Percentiles rank a stretch among this genome's conserved stretches.
Evolutionary conservation across 768 basidiomycete genomes (phyloP).

Genomic region (Xerocomellus chrysenteron): DNA sequence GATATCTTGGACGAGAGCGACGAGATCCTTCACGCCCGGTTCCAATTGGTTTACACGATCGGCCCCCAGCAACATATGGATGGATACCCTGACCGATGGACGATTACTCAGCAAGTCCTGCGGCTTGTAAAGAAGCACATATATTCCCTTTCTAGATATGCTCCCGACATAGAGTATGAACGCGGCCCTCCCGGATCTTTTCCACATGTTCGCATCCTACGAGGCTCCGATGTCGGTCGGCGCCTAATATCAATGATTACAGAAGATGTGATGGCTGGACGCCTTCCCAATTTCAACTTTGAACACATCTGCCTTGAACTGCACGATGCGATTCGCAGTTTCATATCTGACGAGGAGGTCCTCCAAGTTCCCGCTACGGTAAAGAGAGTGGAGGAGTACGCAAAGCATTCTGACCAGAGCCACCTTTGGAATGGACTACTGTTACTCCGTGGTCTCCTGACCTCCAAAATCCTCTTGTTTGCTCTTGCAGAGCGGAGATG

Average conservation of each 20-base stretch:
- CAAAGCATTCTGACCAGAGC: background rate
- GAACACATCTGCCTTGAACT: background rate
- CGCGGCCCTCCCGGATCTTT: background rate
- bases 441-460: conserved; percentile 33
- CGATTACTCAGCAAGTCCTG: conserved; percentile 27
- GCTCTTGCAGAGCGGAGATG: conserved; percentile 31
- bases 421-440: background rate
- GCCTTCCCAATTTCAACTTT: conserved; percentile 11
- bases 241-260: background rate
- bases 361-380: background rate
- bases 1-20: conserved; percentile 26
- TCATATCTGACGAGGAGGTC: conserved; percentile 10
- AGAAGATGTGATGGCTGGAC: conserved; percentile 7
- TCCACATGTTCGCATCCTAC: conserved; percentile 6
- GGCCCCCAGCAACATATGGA: conserved; percentile 23
- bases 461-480: conserved; percentile 23
- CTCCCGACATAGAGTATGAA: background rate
- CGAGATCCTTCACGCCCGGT: conserved; percentile 24
- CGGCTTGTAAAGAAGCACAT: conserved; percentile 8
- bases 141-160: background rate
- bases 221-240: background rate
- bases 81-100: conserved; percentile 31
- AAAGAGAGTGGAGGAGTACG: conserved; percentile 1
- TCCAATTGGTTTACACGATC: conserved; percentile 20
- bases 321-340: conserved; percentile 4